Conservation (phyloP, 163 green algal genomes). For the Coccomyxa subellipsoidea region DNA sequence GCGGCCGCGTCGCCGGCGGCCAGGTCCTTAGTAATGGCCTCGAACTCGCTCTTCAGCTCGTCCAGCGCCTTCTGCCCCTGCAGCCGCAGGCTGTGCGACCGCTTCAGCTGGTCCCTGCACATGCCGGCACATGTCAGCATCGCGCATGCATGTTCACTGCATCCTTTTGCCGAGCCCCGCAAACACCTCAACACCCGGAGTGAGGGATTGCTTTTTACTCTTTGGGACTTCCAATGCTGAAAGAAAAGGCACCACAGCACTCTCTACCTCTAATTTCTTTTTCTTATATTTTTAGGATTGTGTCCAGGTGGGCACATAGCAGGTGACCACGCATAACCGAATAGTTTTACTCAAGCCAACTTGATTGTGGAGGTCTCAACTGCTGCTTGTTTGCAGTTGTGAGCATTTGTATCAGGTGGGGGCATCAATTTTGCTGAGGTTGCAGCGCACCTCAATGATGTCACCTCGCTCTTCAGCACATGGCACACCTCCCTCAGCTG, state of each 20-base stretch:
- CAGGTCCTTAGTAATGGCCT: constrained; percentile 17
- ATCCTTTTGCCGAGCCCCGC: too few species aligned
- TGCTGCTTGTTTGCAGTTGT: neutral
- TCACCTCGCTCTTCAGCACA: neutral
- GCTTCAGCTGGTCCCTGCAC: constrained; percentile 17
- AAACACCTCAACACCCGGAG: too few species aligned
- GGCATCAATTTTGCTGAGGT: neutral
- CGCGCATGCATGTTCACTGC: too few species aligned
- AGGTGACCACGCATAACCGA: too few species aligned
- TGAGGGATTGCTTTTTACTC: too few species aligned
- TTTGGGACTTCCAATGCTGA: too few species aligned
- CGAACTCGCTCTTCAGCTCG: constrained; percentile 29
- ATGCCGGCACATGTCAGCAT: neutral
- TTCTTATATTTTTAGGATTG: too few species aligned
- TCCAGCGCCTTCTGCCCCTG: constrained; percentile 22
- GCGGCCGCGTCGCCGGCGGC: neutral
- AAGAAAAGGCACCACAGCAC: too few species aligned
- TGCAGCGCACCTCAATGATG: neutral
- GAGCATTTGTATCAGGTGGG: neutral
- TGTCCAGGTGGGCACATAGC: too few species aligned
- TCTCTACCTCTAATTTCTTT: too few species aligned
- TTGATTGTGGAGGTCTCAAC: neutral
- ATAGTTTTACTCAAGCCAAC: too few species aligned
- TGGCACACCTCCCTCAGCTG: neutral
- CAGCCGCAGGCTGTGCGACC: constrained; percentile 12